These are phyloP conservation scores for Rubus parviflorus DNA, from an alignment of 306 rosid species.

Conservation along the genomic window DNA sequence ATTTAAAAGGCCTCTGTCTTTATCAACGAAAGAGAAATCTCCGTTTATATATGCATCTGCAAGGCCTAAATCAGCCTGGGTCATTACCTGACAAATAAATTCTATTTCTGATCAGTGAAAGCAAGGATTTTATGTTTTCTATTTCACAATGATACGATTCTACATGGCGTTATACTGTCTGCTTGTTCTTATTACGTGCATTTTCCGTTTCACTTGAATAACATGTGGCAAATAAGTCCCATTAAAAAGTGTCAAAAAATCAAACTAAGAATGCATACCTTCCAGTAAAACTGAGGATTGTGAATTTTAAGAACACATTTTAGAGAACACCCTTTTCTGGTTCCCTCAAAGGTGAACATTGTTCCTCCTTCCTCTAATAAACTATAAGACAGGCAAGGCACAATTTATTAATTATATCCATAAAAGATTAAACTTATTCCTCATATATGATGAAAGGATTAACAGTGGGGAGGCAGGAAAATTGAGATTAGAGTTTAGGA, in stretches of 20 bases:
- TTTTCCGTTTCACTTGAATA: background rate
- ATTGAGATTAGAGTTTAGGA: background rate
- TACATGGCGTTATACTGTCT: background rate
- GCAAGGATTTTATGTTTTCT: background rate
- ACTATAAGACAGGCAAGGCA: constrained; percentile 38
- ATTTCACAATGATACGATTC: background rate
- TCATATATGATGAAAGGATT: background rate
- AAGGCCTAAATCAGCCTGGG: constrained; percentile 92
- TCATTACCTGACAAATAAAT: constrained; percentile 58
- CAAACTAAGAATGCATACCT: constrained; percentile 42
- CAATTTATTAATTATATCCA: constrained; percentile 5
- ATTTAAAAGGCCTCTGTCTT: constrained; percentile 69
- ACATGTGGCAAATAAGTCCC: background rate
- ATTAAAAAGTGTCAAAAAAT: background rate
- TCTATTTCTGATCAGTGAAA: background rate
- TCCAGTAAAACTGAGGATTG: constrained; percentile 90
- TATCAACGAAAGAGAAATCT: constrained; percentile 71
- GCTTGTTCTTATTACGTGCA: background rate
- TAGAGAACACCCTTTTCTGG: constrained; percentile 37
- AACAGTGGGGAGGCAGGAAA: background rate
- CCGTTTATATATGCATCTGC: constrained; percentile 86
- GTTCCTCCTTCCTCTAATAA: constrained; percentile 93
- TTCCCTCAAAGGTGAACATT: constrained; percentile 73
- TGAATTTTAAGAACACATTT: constrained; percentile 60
- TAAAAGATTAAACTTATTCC: background rate